Evolutionary conservation across 495 filamentous ascomycete genomes (phyloP).

Genomic region (Penicillium lividum): DNA sequence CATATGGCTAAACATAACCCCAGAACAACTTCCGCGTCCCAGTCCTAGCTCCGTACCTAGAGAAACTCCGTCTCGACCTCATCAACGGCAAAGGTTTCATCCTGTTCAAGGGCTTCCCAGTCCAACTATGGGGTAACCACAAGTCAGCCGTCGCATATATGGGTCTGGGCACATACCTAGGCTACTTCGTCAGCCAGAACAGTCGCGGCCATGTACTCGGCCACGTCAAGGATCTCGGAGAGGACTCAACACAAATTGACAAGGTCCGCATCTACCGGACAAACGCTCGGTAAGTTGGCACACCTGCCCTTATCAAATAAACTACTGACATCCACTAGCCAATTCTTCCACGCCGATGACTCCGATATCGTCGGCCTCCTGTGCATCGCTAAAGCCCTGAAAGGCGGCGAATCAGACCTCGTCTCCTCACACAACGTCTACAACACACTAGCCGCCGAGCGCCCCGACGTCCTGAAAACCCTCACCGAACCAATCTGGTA

Average conservation of each 20-base stretch:
- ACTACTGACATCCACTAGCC: conserved; percentile 22
- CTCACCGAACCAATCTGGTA: conserved; percentile 84
- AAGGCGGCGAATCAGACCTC: conserved; percentile 85
- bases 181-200: conserved; percentile 82
- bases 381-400: conserved; percentile 74
- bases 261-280: conserved; percentile 83
- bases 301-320: too few relatives aligned
- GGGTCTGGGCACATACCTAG: conserved; percentile 77
- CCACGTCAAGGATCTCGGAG: conserved; percentile 83
- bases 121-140: conserved; percentile 65
- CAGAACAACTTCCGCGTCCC: conserved; percentile 56
- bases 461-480: conserved; percentile 75
- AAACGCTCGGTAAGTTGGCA: conserved; percentile 64
- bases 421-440: conserved; percentile 79
- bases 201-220: conserved; percentile 77
- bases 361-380: conserved; percentile 83
- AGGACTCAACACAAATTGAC: conserved; percentile 73
- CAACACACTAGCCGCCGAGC: conserved; percentile 72
- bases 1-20: neutral
- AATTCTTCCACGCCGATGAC: conserved; percentile 81
- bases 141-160: conserved; percentile 83
- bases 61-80: conserved; percentile 61
- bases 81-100: conserved; percentile 83
- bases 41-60: conserved; percentile 54
- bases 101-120: conserved; percentile 77